phyloP scores from a whole-genome alignment of 805 yeast genomes.

The Candida ascalaphidarum region DNA sequence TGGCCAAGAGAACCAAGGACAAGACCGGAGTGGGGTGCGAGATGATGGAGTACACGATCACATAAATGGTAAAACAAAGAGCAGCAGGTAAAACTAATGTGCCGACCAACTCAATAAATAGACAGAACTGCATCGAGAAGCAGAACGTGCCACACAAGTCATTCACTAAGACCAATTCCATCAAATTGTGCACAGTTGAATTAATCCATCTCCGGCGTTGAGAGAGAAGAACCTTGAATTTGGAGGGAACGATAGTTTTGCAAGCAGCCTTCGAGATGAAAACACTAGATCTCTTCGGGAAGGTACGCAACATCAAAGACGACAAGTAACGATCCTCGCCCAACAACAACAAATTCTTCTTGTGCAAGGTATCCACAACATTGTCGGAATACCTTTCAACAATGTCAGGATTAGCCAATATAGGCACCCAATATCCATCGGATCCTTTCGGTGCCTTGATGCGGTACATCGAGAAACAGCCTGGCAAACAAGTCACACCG shows the following conservation, averaged over 20 bases:
- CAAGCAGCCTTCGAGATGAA: constrained; percentile 89
- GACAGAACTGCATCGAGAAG: constrained; percentile 90
- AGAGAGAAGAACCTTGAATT: constrained; percentile 69
- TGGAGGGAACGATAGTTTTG: constrained; percentile 83
- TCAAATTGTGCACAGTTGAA: constrained; percentile 85
- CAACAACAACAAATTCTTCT: constrained; percentile 71
- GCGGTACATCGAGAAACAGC: constrained; percentile 89
- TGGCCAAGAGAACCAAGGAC: constrained; percentile 66
- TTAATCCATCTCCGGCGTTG: constrained; percentile 97
- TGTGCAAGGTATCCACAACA: constrained; percentile 74
- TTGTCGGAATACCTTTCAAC: constrained; percentile 88
- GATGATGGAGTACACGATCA: constrained; percentile 61
- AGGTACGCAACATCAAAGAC: constrained; percentile 78
- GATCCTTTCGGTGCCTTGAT: constrained; percentile 80
- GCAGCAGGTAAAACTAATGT: constrained; percentile 88
- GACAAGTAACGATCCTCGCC: constrained; percentile 89
- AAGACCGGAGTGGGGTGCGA: constrained; percentile 69
- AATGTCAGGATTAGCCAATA: constrained; percentile 85
- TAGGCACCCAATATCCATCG: constrained; percentile 79
- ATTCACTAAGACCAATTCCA: constrained; percentile 76
- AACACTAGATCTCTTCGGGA: constrained; percentile 81
- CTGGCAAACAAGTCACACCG: constrained; percentile 91
- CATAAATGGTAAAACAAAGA: constrained; percentile 72
- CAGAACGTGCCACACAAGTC: constrained; percentile 94
- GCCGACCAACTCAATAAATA: constrained; percentile 76